Evolutionary conservation across 2,329 filamentous ascomycete species (phyloP), one percentile per base, ranked within the genome.

Genomic region (Sarocladiaceae sp.): DNA sequence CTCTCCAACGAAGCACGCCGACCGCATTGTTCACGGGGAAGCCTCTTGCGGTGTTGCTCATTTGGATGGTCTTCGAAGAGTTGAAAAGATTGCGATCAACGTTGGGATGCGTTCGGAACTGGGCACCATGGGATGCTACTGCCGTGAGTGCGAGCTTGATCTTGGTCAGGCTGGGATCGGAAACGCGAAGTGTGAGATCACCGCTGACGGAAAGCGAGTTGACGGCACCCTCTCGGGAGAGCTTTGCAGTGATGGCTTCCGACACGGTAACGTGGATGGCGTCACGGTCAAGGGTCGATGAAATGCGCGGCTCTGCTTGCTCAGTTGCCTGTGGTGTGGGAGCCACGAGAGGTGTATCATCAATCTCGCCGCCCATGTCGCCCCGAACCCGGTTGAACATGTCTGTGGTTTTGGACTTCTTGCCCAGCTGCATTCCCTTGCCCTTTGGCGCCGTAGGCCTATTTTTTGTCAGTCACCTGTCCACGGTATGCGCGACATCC

Each of bases 371-470:
- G n/a, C 91, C 92, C 66, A 97, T 79, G 58, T 97, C 93, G 54
- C 89, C 90, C 59, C 91, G 87, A 29, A 99, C 92, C 63, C 92
- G 88, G 71, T 97, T 93, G 67, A 96, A 97, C 79, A 97, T 96
- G 69, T 96, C 93, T 26, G 88, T 96, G 20, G 90, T 92, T 77
- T 97, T 97, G 55, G 90, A 96, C 76, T 99, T 99, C 78, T 97
- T 97, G 71, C 94, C 94, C 53, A 99, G 78, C 71, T 97, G 93
- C 95, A 99, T 99, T 60, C 94, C 94, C 77, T 99, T 99, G 62
- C 90, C 91, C 73, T 95, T 90, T 54, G 86, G 82, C 49, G 88
- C 82, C 63, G 82, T 66, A 49, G 79, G 74, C 64, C 77, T 82
- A 57, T 29, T 36, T n/a, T 13, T 20, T 47, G 50, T 57, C 36